Evolutionary conservation across 1,139 yeast species (phyloP).

Genomic region (Hansenula sp.): DNA sequence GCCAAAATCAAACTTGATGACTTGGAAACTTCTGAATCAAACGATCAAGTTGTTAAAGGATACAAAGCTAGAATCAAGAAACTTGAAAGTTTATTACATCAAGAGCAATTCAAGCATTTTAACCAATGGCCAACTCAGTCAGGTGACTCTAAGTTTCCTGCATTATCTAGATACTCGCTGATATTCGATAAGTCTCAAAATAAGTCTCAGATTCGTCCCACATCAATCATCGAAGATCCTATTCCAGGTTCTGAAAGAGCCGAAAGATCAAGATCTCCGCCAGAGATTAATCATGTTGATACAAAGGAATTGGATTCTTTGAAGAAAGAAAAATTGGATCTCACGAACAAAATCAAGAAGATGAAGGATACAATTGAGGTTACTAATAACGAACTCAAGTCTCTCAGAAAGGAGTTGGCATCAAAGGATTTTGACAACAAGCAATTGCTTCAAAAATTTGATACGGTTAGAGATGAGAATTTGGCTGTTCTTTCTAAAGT

Average conservation of each 20-base stretch:
- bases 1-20: conserved; percentile 19
- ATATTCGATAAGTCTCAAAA: not conserved
- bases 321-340: conserved; percentile 8
- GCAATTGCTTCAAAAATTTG: conserved; percentile 18
- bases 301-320: conserved; percentile 8
- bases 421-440: conserved; percentile 30
- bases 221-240: not conserved
- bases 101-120: conserved; percentile 54
- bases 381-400: conserved; percentile 19
- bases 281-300: not conserved
- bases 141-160: conserved; percentile 7
- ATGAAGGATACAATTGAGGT: conserved; percentile 10
- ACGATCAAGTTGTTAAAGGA: conserved; percentile 41
- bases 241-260: not conserved
- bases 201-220: not conserved
- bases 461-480: conserved; percentile 17
- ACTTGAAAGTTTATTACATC: conserved; percentile 63
- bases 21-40: not conserved
- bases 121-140: conserved; percentile 48
- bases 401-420: conserved; percentile 29
- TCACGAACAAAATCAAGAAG: conserved; percentile 10
- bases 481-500: conserved; percentile 11
- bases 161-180: conserved; percentile 10
- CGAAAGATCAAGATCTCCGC: conserved; percentile 9
- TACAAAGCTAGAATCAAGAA: conserved; percentile 57